Percentiles rank a stretch among this genome's conserved stretches.
Evolutionary conservation across 441 rosid genomes (phyloP).

Genomic region (Erodium moschatum): DNA sequence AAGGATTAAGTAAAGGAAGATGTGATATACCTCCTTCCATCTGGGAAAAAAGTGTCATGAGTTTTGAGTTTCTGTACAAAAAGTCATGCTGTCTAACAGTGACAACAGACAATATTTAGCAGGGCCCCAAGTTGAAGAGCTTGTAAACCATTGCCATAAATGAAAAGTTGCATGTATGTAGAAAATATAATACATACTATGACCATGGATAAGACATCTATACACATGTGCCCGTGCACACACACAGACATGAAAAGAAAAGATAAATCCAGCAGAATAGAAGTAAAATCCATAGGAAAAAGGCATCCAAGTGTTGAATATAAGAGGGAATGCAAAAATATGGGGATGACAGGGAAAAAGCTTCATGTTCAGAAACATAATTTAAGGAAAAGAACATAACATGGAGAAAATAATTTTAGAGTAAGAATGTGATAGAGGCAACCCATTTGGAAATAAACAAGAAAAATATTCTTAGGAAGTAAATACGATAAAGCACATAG

Average conservation of each 20-base stretch:
- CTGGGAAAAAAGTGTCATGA: conserved; percentile 28
- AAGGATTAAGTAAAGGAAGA: conserved; percentile 68
- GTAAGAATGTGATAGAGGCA: neutral
- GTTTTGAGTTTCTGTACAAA: neutral
- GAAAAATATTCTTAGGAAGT: neutral
- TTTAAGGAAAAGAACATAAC: neutral
- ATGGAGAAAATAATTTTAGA: neutral
- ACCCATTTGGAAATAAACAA: neutral
- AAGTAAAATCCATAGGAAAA: too few relatives aligned
- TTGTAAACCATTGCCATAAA: neutral
- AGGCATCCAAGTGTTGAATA: neutral
- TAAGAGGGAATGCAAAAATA: neutral
- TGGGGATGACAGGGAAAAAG: neutral
- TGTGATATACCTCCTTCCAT: conserved; percentile 69
- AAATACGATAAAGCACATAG: neutral
- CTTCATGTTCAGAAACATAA: neutral
- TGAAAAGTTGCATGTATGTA: neutral
- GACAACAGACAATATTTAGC: neutral
- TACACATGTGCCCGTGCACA: neutral
- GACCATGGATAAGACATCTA: neutral
- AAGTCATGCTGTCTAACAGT: neutral
- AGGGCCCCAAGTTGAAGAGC: neutral
- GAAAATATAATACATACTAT: neutral
- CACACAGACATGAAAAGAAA: neutral
- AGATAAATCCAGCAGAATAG: neutral